Conservation (phyloP, 2,329 filamentous ascomycete genomes). For the Aureobasidium musti region DNA sequence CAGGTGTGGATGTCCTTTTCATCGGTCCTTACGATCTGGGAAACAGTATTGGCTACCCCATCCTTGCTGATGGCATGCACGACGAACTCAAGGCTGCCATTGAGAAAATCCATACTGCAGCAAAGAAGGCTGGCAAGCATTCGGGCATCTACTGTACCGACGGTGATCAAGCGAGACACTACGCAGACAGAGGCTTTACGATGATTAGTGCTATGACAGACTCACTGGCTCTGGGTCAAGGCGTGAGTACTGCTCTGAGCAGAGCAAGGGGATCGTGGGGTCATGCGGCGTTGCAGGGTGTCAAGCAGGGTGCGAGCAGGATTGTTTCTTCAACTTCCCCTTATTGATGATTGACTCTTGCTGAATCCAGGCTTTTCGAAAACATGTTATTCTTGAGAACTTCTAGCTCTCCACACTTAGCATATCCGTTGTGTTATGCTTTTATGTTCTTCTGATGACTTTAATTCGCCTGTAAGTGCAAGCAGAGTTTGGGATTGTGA, state of each 20-base stretch:
- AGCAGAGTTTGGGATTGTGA: too few species aligned
- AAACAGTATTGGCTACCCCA: slow-evolving; percentile 59
- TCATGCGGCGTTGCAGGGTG: slow-evolving; percentile 35
- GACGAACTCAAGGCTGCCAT: slow-evolving; percentile 56
- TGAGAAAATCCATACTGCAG: slow-evolving; percentile 53
- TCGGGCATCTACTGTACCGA: slow-evolving; percentile 58
- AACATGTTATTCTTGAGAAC: too few species aligned
- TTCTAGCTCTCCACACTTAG: too few species aligned
- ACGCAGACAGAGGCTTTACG: slow-evolving; percentile 57
- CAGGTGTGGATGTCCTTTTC: slow-evolving; percentile 56
- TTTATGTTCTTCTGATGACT: too few species aligned
- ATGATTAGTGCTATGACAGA: slow-evolving; percentile 50
- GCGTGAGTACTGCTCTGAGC: slow-evolving; percentile 37
- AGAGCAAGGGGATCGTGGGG: slow-evolving; percentile 35
- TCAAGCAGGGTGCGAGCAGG: slow-evolving; percentile 34
- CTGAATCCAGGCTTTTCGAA: too few species aligned
- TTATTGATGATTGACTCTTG: not conserved
- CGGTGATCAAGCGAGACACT: slow-evolving; percentile 55
- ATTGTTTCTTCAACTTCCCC: slow-evolving; percentile 24
- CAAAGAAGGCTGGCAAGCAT: slow-evolving; percentile 55
- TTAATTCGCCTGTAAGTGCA: too few species aligned
- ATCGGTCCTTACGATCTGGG: slow-evolving; percentile 60
- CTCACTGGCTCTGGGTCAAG: slow-evolving; percentile 37
- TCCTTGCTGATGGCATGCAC: slow-evolving; percentile 51
- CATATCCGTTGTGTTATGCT: too few species aligned